Evolutionary conservation across 129 eudicot genomes (phyloP).

Genomic region (Flaveria linearis): DNA sequence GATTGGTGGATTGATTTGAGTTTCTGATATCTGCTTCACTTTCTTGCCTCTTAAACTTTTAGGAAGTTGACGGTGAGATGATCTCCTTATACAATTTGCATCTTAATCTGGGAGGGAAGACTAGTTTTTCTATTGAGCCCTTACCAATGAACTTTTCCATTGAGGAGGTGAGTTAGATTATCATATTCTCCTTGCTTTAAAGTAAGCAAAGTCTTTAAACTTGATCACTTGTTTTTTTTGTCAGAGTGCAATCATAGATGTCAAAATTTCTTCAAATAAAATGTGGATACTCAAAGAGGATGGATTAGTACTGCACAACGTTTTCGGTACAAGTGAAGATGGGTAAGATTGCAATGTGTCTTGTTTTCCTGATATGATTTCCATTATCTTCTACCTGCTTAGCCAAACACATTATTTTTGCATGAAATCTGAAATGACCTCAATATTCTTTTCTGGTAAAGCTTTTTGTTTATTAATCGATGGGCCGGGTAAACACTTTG

Average conservation of each 20-base stretch:
- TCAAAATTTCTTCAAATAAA: constrained; percentile 61
- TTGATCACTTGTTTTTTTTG: constrained; percentile 16
- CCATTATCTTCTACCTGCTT: constrained; percentile 15
- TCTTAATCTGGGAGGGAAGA: constrained; percentile 56
- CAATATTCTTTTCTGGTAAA: background rate
- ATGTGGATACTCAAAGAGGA: constrained; percentile 85
- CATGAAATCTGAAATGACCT: background rate
- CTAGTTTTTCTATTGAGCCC: constrained; percentile 51
- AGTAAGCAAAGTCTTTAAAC: background rate
- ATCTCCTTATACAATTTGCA: constrained; percentile 56
- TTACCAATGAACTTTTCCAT: constrained; percentile 48
- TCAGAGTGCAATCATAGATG: constrained; percentile 70
- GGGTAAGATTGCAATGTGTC: constrained; percentile 46
- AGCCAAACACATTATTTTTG: constrained; percentile 1
- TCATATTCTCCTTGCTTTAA: constrained; percentile 13
- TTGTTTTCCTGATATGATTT: background rate
- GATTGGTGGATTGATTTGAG: constrained; percentile 22
- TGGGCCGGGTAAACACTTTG: no score
- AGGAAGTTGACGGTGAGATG: constrained; percentile 53
- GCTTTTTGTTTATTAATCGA: no score
- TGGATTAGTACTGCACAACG: constrained; percentile 51
- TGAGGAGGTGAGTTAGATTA: constrained; percentile 54
- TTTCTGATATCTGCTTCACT: constrained; percentile 2
- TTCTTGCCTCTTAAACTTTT: constrained; percentile 18
- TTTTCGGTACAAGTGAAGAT: constrained; percentile 30